Base-by-base conservation (phyloP, 202 grass and related monocot species). In the Thinopyrum obtusiflorum region DNA sequence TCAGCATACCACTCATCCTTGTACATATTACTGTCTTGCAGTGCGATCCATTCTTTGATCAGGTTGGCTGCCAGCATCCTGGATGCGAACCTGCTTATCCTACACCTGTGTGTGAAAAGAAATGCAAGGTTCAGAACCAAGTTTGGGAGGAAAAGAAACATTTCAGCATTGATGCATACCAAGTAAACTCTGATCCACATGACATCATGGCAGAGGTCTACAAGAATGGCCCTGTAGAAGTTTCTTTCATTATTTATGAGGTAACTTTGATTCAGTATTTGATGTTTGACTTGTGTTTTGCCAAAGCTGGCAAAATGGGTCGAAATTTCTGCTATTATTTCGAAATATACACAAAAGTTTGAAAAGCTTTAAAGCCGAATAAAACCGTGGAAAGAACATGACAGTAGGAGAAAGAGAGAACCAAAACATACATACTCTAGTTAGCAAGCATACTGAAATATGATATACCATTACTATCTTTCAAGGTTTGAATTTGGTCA, bases 11-110 rank as follows among this genome's bases (percentile, higher is more conserved):
- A 1, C 2, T 57, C 2, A 24, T 3, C 13, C 13, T 68, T 32
- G 21, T 18, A 57, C 62, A n/a, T n/a, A n/a, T n/a, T n/a, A n/a
- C n/a, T n/a, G n/a, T 83, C 42, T 91, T 90, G 93, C 87, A 98
- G 95, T 95, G 93, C 3, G 91, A 98, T 86, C 95, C 95, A 78
- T 98, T 95, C 82, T 95, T 98, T 55, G 95, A 98, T 90, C 85
- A 92, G 72, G 76, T 62, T 1, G 93, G 93, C 73, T 98, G 93
- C 70, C 9, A 77, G 18, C 95, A 98, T 89, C 95, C 95, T 47
- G 91, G 95, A 49, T 98, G 95, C 11, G 95, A 95, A 79, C 95
- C 95, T 66, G 76, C 65, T 49, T 98, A 92, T 83, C 60, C 79
- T 82, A 98, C 93, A 61, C 93, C 93, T 2, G 17, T 47, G 24